phyloP scores from a whole-genome alignment of 257 asterid genomes.

The Jacaranda mimosifolia region DNA sequence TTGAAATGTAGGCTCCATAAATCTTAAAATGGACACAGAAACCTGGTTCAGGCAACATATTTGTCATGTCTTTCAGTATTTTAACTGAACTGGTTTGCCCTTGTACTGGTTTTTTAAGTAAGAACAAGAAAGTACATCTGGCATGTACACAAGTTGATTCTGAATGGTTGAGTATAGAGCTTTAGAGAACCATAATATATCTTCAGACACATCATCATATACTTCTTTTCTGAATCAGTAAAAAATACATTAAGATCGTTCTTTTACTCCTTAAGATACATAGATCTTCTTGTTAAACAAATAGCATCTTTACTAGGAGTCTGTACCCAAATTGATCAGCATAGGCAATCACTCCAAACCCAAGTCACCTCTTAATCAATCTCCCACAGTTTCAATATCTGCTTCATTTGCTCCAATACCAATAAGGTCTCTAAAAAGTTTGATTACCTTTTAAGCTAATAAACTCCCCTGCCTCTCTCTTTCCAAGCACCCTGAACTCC shows the following conservation, averaged over 20 bases:
- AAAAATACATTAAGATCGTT: not conserved
- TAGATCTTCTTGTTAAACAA: not conserved
- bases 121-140: not conserved
- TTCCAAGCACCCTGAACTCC: not conserved
- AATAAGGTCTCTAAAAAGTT: not conserved
- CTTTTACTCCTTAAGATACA: not conserved
- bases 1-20: not conserved
- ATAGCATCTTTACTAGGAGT: not conserved
- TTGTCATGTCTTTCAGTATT: not conserved
- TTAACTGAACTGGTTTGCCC: not conserved
- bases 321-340: not conserved
- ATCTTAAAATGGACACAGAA: not conserved
- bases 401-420: not conserved
- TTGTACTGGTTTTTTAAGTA: not conserved
- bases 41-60: not conserved
- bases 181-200: not conserved
- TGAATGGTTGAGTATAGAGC: not conserved
- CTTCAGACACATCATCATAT: not conserved
- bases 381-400: not conserved
- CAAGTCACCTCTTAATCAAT: slow-evolving; percentile 3
- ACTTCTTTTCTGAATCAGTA: not conserved
- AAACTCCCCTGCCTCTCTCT: not conserved
- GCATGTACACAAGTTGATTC: not conserved
- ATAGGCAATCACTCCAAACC: not conserved
- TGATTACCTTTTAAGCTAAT: slow-evolving; percentile 3